Base-by-base conservation (phyloP, 805 yeast genomes). In the Cyberlindnera xishuangbannaensis region DNA sequence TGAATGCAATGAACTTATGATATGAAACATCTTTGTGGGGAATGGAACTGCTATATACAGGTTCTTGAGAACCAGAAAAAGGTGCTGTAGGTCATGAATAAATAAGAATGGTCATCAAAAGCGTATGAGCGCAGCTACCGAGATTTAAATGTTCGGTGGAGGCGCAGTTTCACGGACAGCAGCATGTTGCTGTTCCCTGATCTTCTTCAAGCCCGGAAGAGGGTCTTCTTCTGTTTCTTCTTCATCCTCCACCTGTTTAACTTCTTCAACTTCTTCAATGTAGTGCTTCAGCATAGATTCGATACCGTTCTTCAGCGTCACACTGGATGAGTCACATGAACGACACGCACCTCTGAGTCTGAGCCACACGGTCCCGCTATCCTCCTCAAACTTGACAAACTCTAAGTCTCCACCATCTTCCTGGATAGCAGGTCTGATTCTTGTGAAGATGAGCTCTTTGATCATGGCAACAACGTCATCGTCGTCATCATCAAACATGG, bases 401-500 rank as follows among this genome's bases (percentile, higher is more conserved):
- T 77, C 83, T 28, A 78, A 71, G 49, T 78, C 86, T 5, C 86
- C 86, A 28, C 86, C 86, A 48, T 78, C 86, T 40, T 78, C 86
- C 51, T 77, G 83, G 40, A 78, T 67, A 0, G 85, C 84, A 2
- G 86, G 86, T 52, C 82, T 68, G 30, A 78, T 78, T 50, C 83
- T 66, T 2, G 86, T 78, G 52, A 76, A 76, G 23, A 78, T 75
- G 43, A 78, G 58, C 53, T 78, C 86, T 45, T 78, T 78, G 46
- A 78, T 78, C 71, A 78, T 79, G 17, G 69, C 66, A 6, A 76
- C 73, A 14, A 78, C 62, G 42, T 78, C 86, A 39, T 76, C 83
- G 41, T 78, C 85, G 10, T 76, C 77, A 16, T 78, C 84, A 32
- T 58, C 61, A 31, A 69, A 60, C 25, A 55, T 65, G 48, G 69